A percentile compares a stretch with the other conserved stretches of the same genome.
Conservation (phyloP, 306 rosid species). For the Begonia masoniana region DNA sequence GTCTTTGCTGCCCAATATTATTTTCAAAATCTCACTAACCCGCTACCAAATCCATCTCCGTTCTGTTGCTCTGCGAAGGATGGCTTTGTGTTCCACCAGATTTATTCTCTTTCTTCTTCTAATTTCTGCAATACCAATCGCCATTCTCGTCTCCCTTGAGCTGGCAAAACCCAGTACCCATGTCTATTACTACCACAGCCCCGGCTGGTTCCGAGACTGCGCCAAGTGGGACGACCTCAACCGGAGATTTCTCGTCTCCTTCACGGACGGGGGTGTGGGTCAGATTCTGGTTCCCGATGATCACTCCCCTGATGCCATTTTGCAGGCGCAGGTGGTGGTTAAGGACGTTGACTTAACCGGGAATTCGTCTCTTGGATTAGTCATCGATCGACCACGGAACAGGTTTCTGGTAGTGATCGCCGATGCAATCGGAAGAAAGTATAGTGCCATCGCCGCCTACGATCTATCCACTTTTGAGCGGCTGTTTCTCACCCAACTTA, state of each 20-base stretch:
- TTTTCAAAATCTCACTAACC: no score
- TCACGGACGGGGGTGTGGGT: conserved; percentile 55
- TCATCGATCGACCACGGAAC: conserved; percentile 43
- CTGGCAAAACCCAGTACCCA: conserved; percentile 41
- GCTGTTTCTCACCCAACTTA: conserved; percentile 56
- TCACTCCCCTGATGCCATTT: conserved; percentile 11
- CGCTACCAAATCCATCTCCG: background rate
- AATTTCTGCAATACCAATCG: conserved; percentile 57
- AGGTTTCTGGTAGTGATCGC: conserved; percentile 51
- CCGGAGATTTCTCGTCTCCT: conserved; percentile 51
- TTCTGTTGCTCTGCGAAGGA: conserved; percentile 1
- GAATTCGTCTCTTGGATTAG: conserved; percentile 53
- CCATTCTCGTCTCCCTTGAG: conserved; percentile 55
- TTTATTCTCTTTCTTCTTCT: conserved; percentile 28
- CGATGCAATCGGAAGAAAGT: conserved; percentile 37
- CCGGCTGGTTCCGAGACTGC: conserved; percentile 60
- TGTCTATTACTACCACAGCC: conserved; percentile 57
- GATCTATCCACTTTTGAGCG: conserved; percentile 68
- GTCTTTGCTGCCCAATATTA: no score
- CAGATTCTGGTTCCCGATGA: conserved; percentile 27
- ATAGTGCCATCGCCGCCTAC: conserved; percentile 51
- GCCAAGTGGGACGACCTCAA: conserved; percentile 63
- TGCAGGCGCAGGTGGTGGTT: conserved; percentile 37
- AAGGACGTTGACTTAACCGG: conserved; percentile 41
- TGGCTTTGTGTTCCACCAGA: conserved; percentile 32